phyloP scores from a whole-genome alignment of 2,329 filamentous ascomycete genomes.

The Epichloe hybrida region DNA sequence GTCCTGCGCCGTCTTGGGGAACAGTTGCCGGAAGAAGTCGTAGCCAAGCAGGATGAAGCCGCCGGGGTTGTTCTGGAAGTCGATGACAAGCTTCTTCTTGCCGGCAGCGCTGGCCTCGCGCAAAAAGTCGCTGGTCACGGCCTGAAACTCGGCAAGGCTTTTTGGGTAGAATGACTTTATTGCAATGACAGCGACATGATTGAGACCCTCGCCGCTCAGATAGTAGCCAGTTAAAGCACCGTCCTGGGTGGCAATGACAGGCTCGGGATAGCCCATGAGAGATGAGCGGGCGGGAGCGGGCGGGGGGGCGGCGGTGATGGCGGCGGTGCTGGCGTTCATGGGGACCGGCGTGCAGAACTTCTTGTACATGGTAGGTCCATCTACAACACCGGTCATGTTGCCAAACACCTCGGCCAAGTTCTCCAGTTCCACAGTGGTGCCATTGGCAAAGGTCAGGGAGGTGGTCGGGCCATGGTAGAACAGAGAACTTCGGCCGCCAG shows the following conservation, averaged over 20 bases:
- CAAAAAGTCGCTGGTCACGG: conserved; percentile 20
- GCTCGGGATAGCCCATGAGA: conserved; percentile 16
- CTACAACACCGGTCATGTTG: conserved; percentile 16
- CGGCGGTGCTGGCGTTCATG: not conserved
- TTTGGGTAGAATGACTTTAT: conserved; percentile 14
- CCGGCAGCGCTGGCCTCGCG: conserved; percentile 26
- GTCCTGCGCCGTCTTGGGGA: conserved; percentile 22
- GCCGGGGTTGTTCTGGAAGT: conserved; percentile 33
- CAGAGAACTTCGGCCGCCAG: conserved; percentile 15
- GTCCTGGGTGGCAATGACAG: conserved; percentile 14
- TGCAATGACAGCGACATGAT: conserved; percentile 19
- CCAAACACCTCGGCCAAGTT: conserved; percentile 19
- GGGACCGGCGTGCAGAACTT: conserved; percentile 18
- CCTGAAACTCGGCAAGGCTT: conserved; percentile 21
- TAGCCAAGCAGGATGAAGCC: conserved; percentile 46
- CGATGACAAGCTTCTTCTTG: conserved; percentile 45
- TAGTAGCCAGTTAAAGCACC: conserved; percentile 18
- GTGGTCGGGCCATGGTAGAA: conserved; percentile 20
- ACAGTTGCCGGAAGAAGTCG: conserved; percentile 46
- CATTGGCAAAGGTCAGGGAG: conserved; percentile 24
- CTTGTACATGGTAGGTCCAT: conserved; percentile 20
- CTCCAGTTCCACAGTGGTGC: conserved; percentile 16
- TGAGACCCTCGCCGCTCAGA: conserved; percentile 19
- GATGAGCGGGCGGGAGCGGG: not conserved
- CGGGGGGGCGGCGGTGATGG: not conserved